Conservation (phyloP, 2,329 filamentous ascomycete genomes). For the Arthrobotrys musiformis region DNA sequence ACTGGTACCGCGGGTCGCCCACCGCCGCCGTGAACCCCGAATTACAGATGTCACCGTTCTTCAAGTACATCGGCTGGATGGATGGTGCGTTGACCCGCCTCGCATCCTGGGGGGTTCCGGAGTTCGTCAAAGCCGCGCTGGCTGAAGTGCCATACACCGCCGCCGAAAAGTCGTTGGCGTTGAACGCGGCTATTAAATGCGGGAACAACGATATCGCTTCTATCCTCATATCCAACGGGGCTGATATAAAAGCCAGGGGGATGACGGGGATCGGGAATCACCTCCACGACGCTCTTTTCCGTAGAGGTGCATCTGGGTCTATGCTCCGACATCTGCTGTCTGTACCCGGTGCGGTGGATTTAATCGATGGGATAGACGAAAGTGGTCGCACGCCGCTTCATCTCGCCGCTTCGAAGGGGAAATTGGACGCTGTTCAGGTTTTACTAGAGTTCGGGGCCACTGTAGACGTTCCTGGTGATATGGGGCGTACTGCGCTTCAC, state of each 20-base stretch:
- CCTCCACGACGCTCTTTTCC: neutral
- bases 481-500: slow-evolving; percentile 35
- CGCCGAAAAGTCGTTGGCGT: neutral
- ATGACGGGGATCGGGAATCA: neutral
- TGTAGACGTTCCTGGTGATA: neutral
- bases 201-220: neutral
- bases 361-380: neutral
- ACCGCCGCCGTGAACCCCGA: too few species aligned
- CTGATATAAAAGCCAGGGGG: neutral
- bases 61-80: neutral
- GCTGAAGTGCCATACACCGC: neutral
- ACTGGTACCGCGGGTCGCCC: neutral
- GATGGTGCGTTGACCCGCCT: neutral
- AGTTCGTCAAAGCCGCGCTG: slow-evolving; percentile 2
- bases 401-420: neutral
- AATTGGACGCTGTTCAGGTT: neutral
- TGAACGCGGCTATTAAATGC: neutral
- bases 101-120: neutral
- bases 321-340: neutral
- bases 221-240: neutral
- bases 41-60: neutral
- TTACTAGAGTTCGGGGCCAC: neutral
- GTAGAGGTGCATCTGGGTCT: neutral
- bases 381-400: slow-evolving; percentile 19
- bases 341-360: neutral